phyloP scores from a whole-genome alignment of 2,329 filamentous ascomycete species.

The Apiospora koreana region DNA sequence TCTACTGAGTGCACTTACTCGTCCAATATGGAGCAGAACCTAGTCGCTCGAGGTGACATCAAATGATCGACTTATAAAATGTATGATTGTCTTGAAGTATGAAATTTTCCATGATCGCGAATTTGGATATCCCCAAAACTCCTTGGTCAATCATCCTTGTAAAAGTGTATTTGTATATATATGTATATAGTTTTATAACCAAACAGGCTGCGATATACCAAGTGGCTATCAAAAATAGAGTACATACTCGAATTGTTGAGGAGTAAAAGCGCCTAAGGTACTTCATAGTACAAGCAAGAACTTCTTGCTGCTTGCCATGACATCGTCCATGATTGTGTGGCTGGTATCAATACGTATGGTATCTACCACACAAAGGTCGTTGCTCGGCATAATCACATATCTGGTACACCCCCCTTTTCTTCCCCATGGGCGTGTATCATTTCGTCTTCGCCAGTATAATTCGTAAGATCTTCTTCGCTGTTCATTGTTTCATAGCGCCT shows the following conservation, averaged over 20 bases:
- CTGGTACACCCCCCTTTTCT: not conserved
- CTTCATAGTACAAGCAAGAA: not conserved
- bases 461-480: not conserved
- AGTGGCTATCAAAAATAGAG: too few relatives aligned
- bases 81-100: too few relatives aligned
- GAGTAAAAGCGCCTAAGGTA: not conserved
- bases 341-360: not conserved
- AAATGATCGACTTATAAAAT: too few relatives aligned
- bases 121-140: too few relatives aligned
- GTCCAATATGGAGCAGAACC: too few relatives aligned
- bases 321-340: not conserved
- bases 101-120: too few relatives aligned
- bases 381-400: not conserved
- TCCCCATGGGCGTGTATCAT: not conserved
- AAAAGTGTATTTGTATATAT: too few relatives aligned
- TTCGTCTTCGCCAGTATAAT: not conserved
- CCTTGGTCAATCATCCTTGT: too few relatives aligned
- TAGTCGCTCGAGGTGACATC: too few relatives aligned
- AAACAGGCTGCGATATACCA: too few relatives aligned
- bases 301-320: not conserved
- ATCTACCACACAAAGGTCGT: not conserved
- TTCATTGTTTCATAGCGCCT: constrained; percentile 30
- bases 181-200: too few relatives aligned
- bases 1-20: too few relatives aligned
- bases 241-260: not conserved